Evolutionary conservation across 257 asterid species (phyloP).

Genomic region (Capsicum pubescens): DNA sequence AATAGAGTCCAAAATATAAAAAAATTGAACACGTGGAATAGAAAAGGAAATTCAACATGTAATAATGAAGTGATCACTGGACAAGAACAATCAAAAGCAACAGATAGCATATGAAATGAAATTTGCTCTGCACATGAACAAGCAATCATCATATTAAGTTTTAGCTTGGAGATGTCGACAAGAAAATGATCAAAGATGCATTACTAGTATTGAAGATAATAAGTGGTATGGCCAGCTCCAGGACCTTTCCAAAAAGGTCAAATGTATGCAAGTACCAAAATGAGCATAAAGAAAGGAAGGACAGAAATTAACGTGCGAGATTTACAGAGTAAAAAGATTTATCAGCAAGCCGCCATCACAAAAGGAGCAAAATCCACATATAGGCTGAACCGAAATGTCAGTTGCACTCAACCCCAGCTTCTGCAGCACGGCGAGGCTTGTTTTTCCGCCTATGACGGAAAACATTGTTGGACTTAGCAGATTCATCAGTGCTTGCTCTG

Average conservation of each 20-base stretch:
- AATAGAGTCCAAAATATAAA: neutral
- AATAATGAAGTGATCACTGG: neutral
- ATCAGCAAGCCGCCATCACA: neutral
- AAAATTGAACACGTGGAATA: neutral
- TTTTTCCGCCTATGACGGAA: constrained; percentile 61
- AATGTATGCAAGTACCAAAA: neutral
- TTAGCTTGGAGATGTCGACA: neutral
- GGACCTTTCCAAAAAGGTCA: neutral
- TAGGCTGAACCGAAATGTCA: neutral
- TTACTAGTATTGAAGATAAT: neutral
- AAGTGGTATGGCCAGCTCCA: neutral
- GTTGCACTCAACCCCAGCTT: constrained; percentile 63
- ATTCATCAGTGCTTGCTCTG: constrained; percentile 45
- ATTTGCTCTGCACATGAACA: neutral
- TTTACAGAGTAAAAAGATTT: neutral
- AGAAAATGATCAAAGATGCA: constrained; percentile 6
- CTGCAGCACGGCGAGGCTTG: constrained; percentile 70
- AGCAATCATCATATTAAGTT: neutral
- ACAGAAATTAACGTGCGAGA: neutral
- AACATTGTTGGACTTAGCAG: constrained; percentile 38
- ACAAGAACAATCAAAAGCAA: constrained; percentile 7
- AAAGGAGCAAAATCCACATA: neutral
- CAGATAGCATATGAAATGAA: neutral
- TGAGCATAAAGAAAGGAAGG: neutral
- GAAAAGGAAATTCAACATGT: neutral